Percentiles rank a stretch among this genome's conserved stretches.
phyloP scores from a whole-genome alignment of 805 yeast species.

The Kazachstania viticola region DNA sequence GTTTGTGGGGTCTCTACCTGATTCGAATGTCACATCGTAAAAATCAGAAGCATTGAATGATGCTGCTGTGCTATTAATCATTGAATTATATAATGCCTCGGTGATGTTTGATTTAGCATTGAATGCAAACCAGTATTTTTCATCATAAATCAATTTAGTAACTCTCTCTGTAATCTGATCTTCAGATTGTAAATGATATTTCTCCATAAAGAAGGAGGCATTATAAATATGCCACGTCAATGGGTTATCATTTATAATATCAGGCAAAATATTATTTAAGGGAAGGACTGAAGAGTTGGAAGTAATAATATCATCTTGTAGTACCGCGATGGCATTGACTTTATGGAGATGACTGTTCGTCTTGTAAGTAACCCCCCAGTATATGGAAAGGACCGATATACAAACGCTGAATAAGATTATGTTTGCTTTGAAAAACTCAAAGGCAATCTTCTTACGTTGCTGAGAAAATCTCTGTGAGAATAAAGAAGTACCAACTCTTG shows the following conservation, averaged over 20 bases:
- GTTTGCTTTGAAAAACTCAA: background rate
- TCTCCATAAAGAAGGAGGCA: constrained; percentile 13
- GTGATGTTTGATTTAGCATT: constrained; percentile 40
- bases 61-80: constrained; percentile 8
- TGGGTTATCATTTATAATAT: constrained; percentile 14
- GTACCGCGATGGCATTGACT: constrained; percentile 24
- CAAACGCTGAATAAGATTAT: constrained; percentile 12
- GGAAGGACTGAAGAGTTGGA: background rate
- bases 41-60: constrained; percentile 8
- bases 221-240: constrained; percentile 27
- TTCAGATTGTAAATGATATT: constrained; percentile 9
- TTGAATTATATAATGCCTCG: constrained; percentile 12
- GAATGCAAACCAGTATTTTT: constrained; percentile 52
- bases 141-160: constrained; percentile 35
- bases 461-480: too few species aligned
- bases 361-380: constrained; percentile 30
- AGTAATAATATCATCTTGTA: constrained; percentile 20
- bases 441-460: background rate
- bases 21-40: constrained; percentile 38
- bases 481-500: too few species aligned
- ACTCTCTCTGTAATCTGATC: constrained; percentile 28
- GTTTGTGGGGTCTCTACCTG: constrained; percentile 49
- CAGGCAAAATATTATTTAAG: constrained; percentile 4
- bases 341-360: constrained; percentile 15
- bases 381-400: constrained; percentile 19